Evolutionary conservation across 129 eudicot genomes (phyloP), one percentile per base, ranked within the genome.

Genomic region (Oenanthe sinensis): DNA sequence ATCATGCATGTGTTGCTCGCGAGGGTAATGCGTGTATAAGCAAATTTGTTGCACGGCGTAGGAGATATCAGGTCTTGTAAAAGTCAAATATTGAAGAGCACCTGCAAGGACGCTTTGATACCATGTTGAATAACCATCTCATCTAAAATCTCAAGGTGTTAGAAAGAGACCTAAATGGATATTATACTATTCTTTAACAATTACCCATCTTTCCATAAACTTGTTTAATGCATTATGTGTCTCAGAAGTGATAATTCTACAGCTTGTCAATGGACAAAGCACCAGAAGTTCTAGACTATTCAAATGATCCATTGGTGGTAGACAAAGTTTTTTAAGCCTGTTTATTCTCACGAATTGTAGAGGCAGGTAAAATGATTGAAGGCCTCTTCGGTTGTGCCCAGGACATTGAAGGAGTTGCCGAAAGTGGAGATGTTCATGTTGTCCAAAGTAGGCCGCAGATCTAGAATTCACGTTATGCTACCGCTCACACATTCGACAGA

Each of bases 321-420:
- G 87, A 87, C 81, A 36, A 67, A 13, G 63, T 20, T 75, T 87
- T 84, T 65, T 86, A 87, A 67, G 50, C 58, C 33, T 72, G 36
- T 46, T 50, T 87, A 42, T 84, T 81, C 77, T 79, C 90, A 7
- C 79, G 79, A 82, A 82, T 87, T 19, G 90, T 87, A 4, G 86
- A 84, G 83, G 74, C 80, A 1, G 87, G 86, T 36, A 87, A 87
- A 82, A 62, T 69, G 44, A 77, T 87, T 49, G 87, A 84, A 79
- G 90, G 81, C 54, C 15, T 82, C 68, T 87, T 82, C 28, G 86
- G 86, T 7, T 79, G 87, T 87, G 84, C 82, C 36, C 90, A 87
- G 30, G 81, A 79, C 73, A 74, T 84, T 54, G 84, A 84, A 79
- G 90, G 90, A 55, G 87, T 84, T 42, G 82, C 84, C 78, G 82